Conservation (phyloP, 2,329 filamentous ascomycete species). For the Neopestalotiopsis sp. region DNA sequence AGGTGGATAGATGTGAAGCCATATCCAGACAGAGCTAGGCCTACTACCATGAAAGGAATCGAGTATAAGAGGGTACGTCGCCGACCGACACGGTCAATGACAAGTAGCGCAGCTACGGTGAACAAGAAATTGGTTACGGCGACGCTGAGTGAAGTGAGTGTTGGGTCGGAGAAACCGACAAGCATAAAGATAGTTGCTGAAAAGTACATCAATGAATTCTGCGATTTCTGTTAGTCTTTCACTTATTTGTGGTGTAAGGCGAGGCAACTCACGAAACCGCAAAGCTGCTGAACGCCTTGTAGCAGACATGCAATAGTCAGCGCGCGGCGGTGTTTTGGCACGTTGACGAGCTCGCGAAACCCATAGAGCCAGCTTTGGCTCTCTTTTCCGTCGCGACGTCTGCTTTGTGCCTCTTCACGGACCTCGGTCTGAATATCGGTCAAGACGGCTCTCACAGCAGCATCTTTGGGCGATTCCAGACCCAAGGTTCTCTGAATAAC, state of each 20-base stretch:
- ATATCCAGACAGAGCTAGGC: slow-evolving; percentile 72
- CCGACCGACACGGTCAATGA: slow-evolving; percentile 81
- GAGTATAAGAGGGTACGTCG: slow-evolving; percentile 81
- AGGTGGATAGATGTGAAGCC: slow-evolving; percentile 72
- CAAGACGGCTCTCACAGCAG: slow-evolving; percentile 64
- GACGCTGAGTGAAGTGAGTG: slow-evolving; percentile 78
- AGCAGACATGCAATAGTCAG: slow-evolving; percentile 84
- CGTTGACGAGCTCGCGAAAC: slow-evolving; percentile 59
- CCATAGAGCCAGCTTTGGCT: slow-evolving; percentile 44
- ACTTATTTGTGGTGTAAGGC: too few species aligned
- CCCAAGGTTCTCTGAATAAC: slow-evolving; percentile 65
- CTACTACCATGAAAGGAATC: slow-evolving; percentile 81
- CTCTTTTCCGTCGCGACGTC: slow-evolving; percentile 40
- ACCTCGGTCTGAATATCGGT: slow-evolving; percentile 77
- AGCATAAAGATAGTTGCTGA: slow-evolving; percentile 81
- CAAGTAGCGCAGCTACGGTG: slow-evolving; percentile 73
- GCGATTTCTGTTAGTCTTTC: slow-evolving; percentile 16
- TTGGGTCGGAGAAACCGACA: slow-evolving; percentile 79
- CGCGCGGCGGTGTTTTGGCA: slow-evolving; percentile 72
- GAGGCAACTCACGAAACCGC: slow-evolving; percentile 62
- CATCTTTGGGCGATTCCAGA: slow-evolving; percentile 46
- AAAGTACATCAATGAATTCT: slow-evolving; percentile 93
- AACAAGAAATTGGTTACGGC: slow-evolving; percentile 85
- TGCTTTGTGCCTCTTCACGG: slow-evolving; percentile 66
- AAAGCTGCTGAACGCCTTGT: slow-evolving; percentile 87